A percentile compares a stretch with the other conserved stretches of the same genome.
Evolutionary conservation across 768 basidiomycete species (phyloP).

Genomic region (Sarcodon aspratus): DNA sequence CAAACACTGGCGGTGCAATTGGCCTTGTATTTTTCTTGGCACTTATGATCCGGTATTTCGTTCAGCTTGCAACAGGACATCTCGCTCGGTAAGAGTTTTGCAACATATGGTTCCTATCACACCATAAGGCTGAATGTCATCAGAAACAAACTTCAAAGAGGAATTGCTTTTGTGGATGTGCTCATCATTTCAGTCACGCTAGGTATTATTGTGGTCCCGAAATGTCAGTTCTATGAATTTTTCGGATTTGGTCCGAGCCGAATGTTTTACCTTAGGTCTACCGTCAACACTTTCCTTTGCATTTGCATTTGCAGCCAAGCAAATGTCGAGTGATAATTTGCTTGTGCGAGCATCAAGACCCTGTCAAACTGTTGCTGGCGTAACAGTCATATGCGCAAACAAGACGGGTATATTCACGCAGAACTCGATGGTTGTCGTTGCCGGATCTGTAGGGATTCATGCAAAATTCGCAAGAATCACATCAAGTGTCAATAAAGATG

Average conservation of each 20-base stretch:
- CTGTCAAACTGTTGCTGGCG: slow-evolving; percentile 98
- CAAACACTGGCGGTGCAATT: slow-evolving; percentile 75
- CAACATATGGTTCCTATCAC: not conserved
- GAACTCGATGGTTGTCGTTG: slow-evolving; percentile 93
- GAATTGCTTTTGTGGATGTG: slow-evolving; percentile 84
- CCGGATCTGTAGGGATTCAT: slow-evolving; percentile 88
- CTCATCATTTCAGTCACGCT: slow-evolving; percentile 91
- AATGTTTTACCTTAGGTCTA: slow-evolving; percentile 41
- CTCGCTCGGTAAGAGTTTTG: slow-evolving; percentile 40
- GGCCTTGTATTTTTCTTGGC: slow-evolving; percentile 73
- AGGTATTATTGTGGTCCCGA: slow-evolving; percentile 79
- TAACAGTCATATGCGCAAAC: slow-evolving; percentile 91
- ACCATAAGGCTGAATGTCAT: not conserved
- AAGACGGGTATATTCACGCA: slow-evolving; percentile 96
- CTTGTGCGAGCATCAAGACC: slow-evolving; percentile 93
- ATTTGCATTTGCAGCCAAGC: slow-evolving; percentile 91
- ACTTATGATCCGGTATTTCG: slow-evolving; percentile 92
- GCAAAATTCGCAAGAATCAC: slow-evolving; percentile 85
- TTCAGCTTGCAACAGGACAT: slow-evolving; percentile 57
- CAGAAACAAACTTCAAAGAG: slow-evolving; percentile 70
- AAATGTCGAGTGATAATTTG: slow-evolving; percentile 94
- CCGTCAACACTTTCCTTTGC: slow-evolving; percentile 95
- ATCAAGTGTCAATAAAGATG: slow-evolving; percentile 54
- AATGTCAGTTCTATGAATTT: slow-evolving; percentile 31
- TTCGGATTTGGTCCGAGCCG: slow-evolving; percentile 2